These are phyloP conservation scores for Starmera pachycereana DNA, from an alignment of 805 yeast genomes.

Conservation along the genomic window DNA sequence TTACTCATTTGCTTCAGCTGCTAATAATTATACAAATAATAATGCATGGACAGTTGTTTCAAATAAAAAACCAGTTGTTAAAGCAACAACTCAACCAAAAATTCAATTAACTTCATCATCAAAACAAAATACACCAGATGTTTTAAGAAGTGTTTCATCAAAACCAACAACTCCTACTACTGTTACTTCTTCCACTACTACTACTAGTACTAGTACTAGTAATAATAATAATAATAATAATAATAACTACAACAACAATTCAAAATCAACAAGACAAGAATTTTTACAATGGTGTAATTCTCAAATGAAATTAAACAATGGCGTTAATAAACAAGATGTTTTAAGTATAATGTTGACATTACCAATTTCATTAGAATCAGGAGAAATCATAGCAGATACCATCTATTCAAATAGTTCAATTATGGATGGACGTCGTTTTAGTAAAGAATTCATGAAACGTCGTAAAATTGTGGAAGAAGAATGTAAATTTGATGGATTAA, in stretches of 20 bases:
- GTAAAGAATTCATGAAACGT: slow-evolving; percentile 77
- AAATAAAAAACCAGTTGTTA: slow-evolving; percentile 11
- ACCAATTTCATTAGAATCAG: slow-evolving; percentile 66
- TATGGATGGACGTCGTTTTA: slow-evolving; percentile 92
- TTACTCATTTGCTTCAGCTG: slow-evolving; percentile 16
- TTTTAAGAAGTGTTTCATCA: slow-evolving; percentile 28
- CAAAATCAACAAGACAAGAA: slow-evolving; percentile 39
- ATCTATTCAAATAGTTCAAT: slow-evolving; percentile 80
- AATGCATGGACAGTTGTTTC: slow-evolving; percentile 29
- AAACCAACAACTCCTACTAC: slow-evolving; percentile 2
- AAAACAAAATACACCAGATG: slow-evolving; percentile 20
- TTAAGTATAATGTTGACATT: slow-evolving; percentile 70
- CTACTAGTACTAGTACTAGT: slow-evolving; percentile 1
- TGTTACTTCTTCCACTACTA: slow-evolving; percentile 4
- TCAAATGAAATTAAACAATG: slow-evolving; percentile 56
- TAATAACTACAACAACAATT: too few species aligned
- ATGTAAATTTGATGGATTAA: slow-evolving; percentile 32
- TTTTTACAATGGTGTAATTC: slow-evolving; percentile 66
- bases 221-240: too few species aligned
- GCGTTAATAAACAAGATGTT: slow-evolving; percentile 71
- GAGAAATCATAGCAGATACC: slow-evolving; percentile 85
- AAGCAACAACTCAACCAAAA: slow-evolving; percentile 3
- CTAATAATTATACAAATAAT: slow-evolving; percentile 4
- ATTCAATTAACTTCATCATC: slow-evolving; percentile 5
- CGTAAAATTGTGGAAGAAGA: slow-evolving; percentile 59